phyloP scores from a whole-genome alignment of 164 flowering plant genomes.

The Brasenia schreberi region DNA sequence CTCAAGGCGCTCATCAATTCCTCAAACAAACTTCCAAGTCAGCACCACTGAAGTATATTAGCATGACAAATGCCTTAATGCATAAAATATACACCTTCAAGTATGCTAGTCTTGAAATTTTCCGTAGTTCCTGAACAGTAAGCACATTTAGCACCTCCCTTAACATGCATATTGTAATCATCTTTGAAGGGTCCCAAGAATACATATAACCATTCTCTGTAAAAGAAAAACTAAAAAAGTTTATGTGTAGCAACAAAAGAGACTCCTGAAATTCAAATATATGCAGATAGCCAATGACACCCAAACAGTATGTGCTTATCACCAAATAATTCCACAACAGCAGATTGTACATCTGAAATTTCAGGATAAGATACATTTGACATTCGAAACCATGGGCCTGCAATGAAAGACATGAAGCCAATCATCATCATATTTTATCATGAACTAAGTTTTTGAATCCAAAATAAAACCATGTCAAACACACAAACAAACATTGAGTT shows the following conservation, averaged over 20 bases:
- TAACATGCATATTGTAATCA: constrained; percentile 20
- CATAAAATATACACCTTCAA: constrained; percentile 34
- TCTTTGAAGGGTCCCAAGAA: constrained; percentile 16
- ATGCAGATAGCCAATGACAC: not conserved
- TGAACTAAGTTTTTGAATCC: too few species aligned
- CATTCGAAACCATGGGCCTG: constrained; percentile 94
- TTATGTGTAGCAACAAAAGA: too few species aligned
- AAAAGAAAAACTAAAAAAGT: constrained; percentile 2
- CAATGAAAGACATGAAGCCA: constrained; percentile 1
- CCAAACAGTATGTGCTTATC: constrained; percentile 1
- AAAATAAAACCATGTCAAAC: too few species aligned
- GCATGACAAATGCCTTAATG: too few species aligned
- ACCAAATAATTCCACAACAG: constrained; percentile 52
- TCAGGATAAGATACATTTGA: constrained; percentile 61
- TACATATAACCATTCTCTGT: constrained; percentile 46
- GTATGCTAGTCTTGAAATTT: constrained; percentile 19
- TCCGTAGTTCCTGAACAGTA: constrained; percentile 51
- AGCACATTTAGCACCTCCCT: constrained; percentile 45
- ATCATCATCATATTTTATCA: not conserved
- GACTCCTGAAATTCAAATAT: not conserved
- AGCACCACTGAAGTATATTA: too few species aligned
- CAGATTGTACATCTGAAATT: constrained; percentile 43
- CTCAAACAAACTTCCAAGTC: too few species aligned
- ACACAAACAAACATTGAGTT: too few species aligned
- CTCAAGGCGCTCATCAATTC: too few species aligned